Conservation (phyloP, 2,329 filamentous ascomycete species). For the Pezicula rhizophila region DNA sequence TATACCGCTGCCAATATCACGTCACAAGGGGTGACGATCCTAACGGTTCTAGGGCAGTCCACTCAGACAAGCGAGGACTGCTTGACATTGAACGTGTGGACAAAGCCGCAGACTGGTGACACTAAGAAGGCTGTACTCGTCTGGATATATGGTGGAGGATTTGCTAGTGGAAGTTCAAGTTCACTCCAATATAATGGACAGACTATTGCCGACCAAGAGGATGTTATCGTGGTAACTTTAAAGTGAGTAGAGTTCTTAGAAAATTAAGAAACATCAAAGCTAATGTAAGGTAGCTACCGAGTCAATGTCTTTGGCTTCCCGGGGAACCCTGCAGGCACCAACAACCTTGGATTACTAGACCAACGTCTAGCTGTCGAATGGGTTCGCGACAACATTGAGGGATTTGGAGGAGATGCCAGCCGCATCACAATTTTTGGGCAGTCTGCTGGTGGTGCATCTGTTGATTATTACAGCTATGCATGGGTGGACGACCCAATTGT, state of each 20-base stretch:
- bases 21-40: no score
- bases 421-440: conserved; percentile 62
- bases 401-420: conserved; percentile 59
- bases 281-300: conserved; percentile 32
- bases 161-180: conserved; percentile 10
- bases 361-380: conserved; percentile 51
- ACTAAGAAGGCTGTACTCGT: conserved; percentile 32
- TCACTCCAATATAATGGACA: conserved; percentile 31
- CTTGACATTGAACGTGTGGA: conserved; percentile 29
- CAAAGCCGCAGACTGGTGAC: conserved; percentile 18
- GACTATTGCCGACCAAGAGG: conserved; percentile 32
- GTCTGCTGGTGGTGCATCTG: conserved; percentile 45
- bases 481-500: conserved; percentile 9
- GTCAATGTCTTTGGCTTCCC: conserved; percentile 20
- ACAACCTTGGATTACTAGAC: conserved; percentile 45
- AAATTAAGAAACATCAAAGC: conserved; percentile 14
- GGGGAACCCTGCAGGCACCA: background rate
- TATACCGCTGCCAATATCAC: no score
- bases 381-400: conserved; percentile 49
- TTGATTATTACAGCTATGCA: conserved; percentile 7
- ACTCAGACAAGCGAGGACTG: conserved; percentile 24
- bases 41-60: no score
- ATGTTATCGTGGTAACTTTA: conserved; percentile 35
- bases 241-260: conserved; percentile 29
- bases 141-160: conserved; percentile 35